Percentiles rank a stretch among this genome's conserved stretches.
These are phyloP conservation scores for Leptographium lundbergii DNA, from an alignment of 2,329 filamentous ascomycete genomes.

Conservation along the genomic window DNA sequence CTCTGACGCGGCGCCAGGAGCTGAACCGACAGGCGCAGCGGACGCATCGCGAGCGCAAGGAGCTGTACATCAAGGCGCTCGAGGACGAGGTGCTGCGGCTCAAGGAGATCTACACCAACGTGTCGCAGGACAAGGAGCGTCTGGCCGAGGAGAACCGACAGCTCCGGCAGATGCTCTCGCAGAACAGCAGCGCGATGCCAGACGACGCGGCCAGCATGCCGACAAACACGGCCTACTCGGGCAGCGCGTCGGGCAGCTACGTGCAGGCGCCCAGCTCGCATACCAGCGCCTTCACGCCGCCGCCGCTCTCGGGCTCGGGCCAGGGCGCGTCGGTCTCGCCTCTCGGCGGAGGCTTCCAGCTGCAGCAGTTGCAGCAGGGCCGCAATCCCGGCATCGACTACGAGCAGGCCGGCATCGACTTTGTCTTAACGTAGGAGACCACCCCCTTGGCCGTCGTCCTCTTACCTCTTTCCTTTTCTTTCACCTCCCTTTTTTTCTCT, in stretches of 20 bases:
- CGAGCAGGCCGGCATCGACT: conserved; percentile 77
- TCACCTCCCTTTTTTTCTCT: neutral
- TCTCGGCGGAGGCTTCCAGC: conserved; percentile 4
- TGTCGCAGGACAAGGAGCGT: conserved; percentile 62
- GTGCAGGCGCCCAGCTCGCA: conserved; percentile 27
- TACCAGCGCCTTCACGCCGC: conserved; percentile 34
- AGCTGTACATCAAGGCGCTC: conserved; percentile 86
- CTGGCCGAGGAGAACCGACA: conserved; percentile 69
- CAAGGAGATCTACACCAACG: conserved; percentile 69
- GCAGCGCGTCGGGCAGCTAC: conserved; percentile 53
- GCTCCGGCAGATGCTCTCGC: conserved; percentile 45
- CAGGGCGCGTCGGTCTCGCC: neutral
- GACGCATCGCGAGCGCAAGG: conserved; percentile 92
- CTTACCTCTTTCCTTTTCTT: neutral
- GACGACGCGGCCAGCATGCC: conserved; percentile 34
- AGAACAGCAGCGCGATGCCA: conserved; percentile 27
- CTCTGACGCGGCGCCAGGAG: conserved; percentile 82
- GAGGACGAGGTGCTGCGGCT: conserved; percentile 84
- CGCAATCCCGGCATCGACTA: conserved; percentile 45
- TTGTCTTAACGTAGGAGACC: conserved; percentile 73
- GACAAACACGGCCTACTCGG: conserved; percentile 35
- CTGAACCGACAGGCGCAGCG: conserved; percentile 88
- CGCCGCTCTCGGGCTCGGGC: conserved; percentile 16
- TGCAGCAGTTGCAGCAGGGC: conserved; percentile 15
- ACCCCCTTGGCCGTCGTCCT: neutral